These are phyloP conservation scores for Tillandsia fasciculata DNA, from an alignment of 176 grass and related monocot species.

Conservation along the genomic window DNA sequence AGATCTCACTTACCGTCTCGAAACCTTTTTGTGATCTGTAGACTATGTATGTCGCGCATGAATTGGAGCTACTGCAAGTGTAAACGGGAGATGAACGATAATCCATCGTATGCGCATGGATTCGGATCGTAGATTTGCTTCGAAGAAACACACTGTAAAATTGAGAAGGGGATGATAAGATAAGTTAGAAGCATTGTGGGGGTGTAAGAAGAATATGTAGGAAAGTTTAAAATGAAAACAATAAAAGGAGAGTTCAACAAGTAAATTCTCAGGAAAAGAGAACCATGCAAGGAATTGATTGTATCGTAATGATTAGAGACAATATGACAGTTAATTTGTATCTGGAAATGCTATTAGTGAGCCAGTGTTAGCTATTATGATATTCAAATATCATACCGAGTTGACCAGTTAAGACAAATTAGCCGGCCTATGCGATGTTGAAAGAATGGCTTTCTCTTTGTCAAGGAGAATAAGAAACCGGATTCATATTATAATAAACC, in stretches of 20 bases:
- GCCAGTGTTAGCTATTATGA: neutral
- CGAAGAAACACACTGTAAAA: neutral
- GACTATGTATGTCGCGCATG: neutral
- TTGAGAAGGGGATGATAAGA: neutral
- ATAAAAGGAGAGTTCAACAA: too few species aligned
- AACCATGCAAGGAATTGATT: too few species aligned
- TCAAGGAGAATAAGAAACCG: neutral
- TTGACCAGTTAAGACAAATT: neutral
- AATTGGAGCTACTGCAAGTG: neutral
- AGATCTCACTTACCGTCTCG: neutral
- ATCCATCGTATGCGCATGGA: neutral
- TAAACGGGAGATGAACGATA: neutral
- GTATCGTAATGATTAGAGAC: too few species aligned
- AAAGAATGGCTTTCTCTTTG: neutral
- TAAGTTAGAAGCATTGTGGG: neutral
- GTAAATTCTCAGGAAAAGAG: too few species aligned
- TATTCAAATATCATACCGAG: neutral
- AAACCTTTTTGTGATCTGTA: neutral
- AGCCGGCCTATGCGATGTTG: neutral
- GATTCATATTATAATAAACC: neutral
- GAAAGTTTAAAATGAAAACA: too few species aligned
- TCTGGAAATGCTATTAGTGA: neutral
- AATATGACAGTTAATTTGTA: neutral
- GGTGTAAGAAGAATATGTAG: too few species aligned
- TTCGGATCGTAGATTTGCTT: constrained; percentile 6